These are phyloP conservation scores for Kodamaea kakaduensis DNA, from an alignment of 805 yeast genomes.

Conservation along the genomic window DNA sequence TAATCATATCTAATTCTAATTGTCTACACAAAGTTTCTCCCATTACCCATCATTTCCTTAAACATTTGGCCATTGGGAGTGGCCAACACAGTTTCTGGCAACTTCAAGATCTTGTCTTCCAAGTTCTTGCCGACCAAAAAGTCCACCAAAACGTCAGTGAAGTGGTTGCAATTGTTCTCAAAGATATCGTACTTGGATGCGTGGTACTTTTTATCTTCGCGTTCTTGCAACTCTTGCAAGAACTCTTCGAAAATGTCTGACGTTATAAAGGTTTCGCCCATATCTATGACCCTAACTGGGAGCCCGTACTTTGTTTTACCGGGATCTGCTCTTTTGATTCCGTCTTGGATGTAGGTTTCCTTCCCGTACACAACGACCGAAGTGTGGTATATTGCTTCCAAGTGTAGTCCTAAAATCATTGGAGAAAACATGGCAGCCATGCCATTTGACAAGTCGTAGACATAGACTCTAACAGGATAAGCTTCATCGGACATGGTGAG, in stretches of 20 bases:
- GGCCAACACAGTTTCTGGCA: slow-evolving; percentile 49
- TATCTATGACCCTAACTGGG: slow-evolving; percentile 49
- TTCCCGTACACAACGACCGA: slow-evolving; percentile 50
- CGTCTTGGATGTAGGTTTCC: slow-evolving; percentile 59
- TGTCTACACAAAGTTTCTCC: slow-evolving; percentile 11
- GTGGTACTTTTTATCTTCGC: slow-evolving; percentile 38
- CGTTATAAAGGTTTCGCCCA: slow-evolving; percentile 52
- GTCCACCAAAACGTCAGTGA: slow-evolving; percentile 53
- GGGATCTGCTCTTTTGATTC: slow-evolving; percentile 43
- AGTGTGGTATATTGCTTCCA: slow-evolving; percentile 69
- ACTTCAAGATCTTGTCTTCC: slow-evolving; percentile 48
- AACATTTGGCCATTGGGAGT: slow-evolving; percentile 35
- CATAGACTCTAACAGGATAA: slow-evolving; percentile 48
- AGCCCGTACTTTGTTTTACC: slow-evolving; percentile 58
- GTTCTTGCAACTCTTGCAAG: slow-evolving; percentile 42
- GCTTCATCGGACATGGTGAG: slow-evolving; percentile 20
- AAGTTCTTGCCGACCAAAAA: slow-evolving; percentile 54
- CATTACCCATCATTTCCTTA: slow-evolving; percentile 29
- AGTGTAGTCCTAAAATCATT: slow-evolving; percentile 46
- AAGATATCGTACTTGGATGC: slow-evolving; percentile 53
- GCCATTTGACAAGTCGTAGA: slow-evolving; percentile 62
- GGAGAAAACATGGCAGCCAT: slow-evolving; percentile 51
- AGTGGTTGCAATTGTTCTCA: slow-evolving; percentile 65
- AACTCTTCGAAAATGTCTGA: slow-evolving; percentile 52
- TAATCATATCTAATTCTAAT: too few relatives aligned